Base-by-base conservation (phyloP, 495 filamentous ascomycete genomes). In the Penicillium canariense region DNA sequence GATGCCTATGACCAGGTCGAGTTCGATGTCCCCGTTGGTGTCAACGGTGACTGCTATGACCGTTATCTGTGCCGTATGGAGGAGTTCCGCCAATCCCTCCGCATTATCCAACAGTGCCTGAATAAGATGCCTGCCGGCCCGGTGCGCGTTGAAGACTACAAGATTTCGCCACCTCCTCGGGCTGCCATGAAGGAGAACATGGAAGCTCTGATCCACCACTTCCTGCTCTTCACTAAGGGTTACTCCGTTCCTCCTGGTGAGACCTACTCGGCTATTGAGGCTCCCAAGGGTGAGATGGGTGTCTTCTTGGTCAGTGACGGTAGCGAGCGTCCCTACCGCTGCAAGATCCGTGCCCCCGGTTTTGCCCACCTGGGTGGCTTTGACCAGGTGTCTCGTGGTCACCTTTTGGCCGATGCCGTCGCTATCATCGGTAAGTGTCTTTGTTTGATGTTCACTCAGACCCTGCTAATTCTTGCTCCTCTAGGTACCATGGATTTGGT, bases 151-250 rank as follows among this genome's bases (percentile, higher is more conserved):
- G 94, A 98, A 74, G 94, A 98, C 76, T 98, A 97, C 81, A 98
- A 98, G 81, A 85, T 99, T 70, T 87, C 88, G n/a, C 94, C 94
- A 8, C 94, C 94, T 34, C 94, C 94, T 12, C 84, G 94, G 65
- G 82, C 86, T n/a, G 95, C 94, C 60, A 99, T 99, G 94, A 99
- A 99, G 81, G 94, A 99, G 81, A 88, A 99, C 76, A 99, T 99
- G 95, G 94, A 99, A 73, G 93, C 94, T 18, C 81, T 99, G 12
- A 99, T 99, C 69, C 94, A 99, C 75, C 94, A 99, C 80, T 99
- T 99, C 81, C 77, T 99, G 44, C 84, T 99, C 28, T 99, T 91
- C 77, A 96, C 91, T 68, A 99, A 97, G 80, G 94, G 94, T 51
- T 99, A 97, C 72, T 82, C 88, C 35, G 94, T 99, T 8, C 94